Base-by-base conservation (phyloP, 2,329 filamentous ascomycete genomes). In the Alternaria viburni region DNA sequence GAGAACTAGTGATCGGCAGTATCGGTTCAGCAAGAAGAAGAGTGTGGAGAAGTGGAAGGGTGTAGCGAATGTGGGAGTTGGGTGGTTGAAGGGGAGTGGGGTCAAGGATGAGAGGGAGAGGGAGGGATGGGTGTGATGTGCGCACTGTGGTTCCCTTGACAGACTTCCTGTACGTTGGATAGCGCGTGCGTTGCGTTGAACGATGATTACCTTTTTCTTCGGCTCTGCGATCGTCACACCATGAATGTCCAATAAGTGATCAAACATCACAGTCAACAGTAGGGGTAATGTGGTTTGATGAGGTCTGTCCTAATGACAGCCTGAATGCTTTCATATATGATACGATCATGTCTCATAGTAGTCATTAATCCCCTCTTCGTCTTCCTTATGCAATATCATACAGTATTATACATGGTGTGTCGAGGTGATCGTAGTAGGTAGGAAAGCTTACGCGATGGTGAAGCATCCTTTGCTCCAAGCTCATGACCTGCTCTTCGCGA, bases 11-110 rank as follows among this genome's bases (percentile, higher is more conserved):
- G 75, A 75, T 23, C 69, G 74, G 10, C 76, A 78, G 50, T 75
- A 75, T 57, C 64, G 69, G 4, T 78, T 78, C 28, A 65, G 70
- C 51, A 79, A 78, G 63, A 77, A 77, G 63, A 70, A 57, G 43
- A 78, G 77, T 45, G 69, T 77, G 28, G 76, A 77, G 47, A 64
- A 70, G 15, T 79, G 77, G 77, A 78, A 70, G 62, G 77, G 69
- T 4, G 74, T 79, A 9, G 74, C 76, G 4, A 77, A 74, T 58
- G 71, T 67, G 19, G 70, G 77, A 2, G 75, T 79, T 23, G 77
- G 75, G 1, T 80, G 77, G 78, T 58, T 79, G 23, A 79, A 75
- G 56, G 74, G 77, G 6, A 69, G 62, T 6, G 68, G 66, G 2
- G 58, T 56, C 15, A 77, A 71, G 30, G 75, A 79, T 12, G 75